Percentiles rank a stretch among this genome's conserved stretches.
Evolutionary conservation across 169 alveolate genomes (phyloP).

Genomic region (Sarcocystis neurona): DNA sequence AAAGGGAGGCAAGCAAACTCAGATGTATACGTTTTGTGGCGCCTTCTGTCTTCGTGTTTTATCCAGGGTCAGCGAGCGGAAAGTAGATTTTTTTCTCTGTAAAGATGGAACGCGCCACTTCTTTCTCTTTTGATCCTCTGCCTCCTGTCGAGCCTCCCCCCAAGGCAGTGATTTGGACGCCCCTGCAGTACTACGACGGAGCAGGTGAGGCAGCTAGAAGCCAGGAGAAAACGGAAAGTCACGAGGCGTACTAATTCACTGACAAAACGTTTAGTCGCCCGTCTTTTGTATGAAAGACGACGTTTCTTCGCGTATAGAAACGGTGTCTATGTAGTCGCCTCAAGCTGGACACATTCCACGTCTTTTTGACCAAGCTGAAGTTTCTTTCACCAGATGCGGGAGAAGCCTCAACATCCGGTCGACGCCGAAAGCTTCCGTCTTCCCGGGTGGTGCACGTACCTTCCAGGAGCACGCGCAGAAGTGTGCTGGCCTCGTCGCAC

Average conservation of each 20-base stretch:
- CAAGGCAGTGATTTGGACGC: conserved; percentile 43
- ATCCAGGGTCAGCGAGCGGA: too few species aligned
- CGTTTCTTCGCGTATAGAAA: not conserved
- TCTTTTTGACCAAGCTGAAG: not conserved
- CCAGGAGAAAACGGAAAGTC: not conserved
- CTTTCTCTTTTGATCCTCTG: conserved; percentile 61
- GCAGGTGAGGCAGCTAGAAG: conserved; percentile 34
- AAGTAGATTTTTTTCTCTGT: not conserved
- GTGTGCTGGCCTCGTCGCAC: too few species aligned
- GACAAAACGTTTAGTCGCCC: not conserved
- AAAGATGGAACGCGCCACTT: conserved; percentile 5
- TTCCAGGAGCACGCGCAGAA: too few species aligned
- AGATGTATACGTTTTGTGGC: too few species aligned
- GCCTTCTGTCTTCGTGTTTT: too few species aligned
- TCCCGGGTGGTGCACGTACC: too few species aligned
- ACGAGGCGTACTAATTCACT: not conserved
- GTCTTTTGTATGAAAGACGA: not conserved
- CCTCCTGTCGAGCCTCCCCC: conserved; percentile 37
- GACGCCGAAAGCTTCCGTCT: too few species aligned
- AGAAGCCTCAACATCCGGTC: too few species aligned
- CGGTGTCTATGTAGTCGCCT: not conserved
- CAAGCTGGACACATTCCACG: not conserved
- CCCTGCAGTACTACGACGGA: conserved; percentile 58
- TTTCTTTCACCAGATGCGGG: too few species aligned
- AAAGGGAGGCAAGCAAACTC: too few species aligned